Base-by-base conservation (phyloP, 768 basidiomycete species). In the Thelephora aurantiotincta region DNA sequence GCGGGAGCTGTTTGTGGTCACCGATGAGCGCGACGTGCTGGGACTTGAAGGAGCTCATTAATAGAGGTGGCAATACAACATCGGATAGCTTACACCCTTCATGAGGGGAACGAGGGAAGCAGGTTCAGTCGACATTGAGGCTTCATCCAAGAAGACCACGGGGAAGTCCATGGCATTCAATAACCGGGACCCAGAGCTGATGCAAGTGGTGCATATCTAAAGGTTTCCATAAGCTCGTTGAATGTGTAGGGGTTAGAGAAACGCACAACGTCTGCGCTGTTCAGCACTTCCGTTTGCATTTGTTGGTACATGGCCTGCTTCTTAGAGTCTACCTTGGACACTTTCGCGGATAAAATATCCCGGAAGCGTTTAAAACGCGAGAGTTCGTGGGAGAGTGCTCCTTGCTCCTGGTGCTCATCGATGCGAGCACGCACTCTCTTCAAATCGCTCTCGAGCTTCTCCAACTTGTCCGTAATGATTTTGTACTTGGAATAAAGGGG, bases 1-100 rank as follows among this genome's bases (percentile, higher is more conserved):
- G 90, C 6, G 92, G 90, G 9, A 97, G 70, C 59, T 97, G 92
- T 58, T 94, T 94, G 63, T 97, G 92, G 64, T 97, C 92, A n/a
- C 92, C 92, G 55, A 97, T 93, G 42, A 97, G 74, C 1, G 89
- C 77, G 30, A 89, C 70, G 55, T 96, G 92, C 45, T 68, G 72
- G 6, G 81, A 82, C 89, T 92, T 36, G 11, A 57, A 18, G 43
- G 38, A 37, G 9, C 9, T 30, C 5, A 46, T 50, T 43, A 52
- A 52, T 11, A 34, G 49, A 55, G 46, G 45, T 30, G 50, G 46
- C 20, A 33, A 30, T 34, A 14, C 26, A 23, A 52, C 44, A 43
- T 42, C 46, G 52, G 23, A 50, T 49, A 50, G 77, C 85, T 48
- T 67, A 90, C 87, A 9, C 92, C 92, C 75, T 87, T 91, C 84